phyloP scores from a whole-genome alignment of 768 basidiomycete species.

The Calocybe indica region DNA sequence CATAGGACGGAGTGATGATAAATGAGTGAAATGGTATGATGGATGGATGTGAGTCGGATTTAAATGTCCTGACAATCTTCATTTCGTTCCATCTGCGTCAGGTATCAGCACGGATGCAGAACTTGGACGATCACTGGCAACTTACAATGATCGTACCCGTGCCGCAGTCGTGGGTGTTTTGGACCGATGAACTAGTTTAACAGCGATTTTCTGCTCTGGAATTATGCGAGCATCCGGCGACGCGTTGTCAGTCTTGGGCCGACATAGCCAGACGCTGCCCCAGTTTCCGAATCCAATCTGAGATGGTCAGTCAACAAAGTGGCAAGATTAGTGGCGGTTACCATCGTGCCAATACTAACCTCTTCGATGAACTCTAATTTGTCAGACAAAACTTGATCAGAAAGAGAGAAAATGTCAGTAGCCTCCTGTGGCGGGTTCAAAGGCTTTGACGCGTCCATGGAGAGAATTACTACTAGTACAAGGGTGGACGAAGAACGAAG shows the following conservation, averaged over 20 bases:
- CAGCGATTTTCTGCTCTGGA: slow-evolving; percentile 63
- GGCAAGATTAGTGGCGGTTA: slow-evolving; percentile 2
- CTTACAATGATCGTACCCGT: slow-evolving; percentile 82
- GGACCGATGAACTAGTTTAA: slow-evolving; percentile 91
- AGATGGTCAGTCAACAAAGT: slow-evolving; percentile 8
- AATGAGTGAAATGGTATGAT: slow-evolving; percentile 93
- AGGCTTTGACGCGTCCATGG: slow-evolving; percentile 33
- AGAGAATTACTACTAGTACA: slow-evolving; percentile 50
- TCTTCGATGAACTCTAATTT: slow-evolving; percentile 72
- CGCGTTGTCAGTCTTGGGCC: slow-evolving; percentile 43
- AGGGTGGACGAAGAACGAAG: slow-evolving; percentile 43
- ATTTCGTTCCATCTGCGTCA: slow-evolving; percentile 87
- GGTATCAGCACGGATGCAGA: slow-evolving; percentile 1
- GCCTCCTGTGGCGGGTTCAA: slow-evolving; percentile 25
- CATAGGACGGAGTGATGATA: slow-evolving; percentile 87
- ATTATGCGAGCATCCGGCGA: slow-evolving; percentile 11
- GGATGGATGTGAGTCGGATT: slow-evolving; percentile 82
- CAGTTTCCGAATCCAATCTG: slow-evolving; percentile 91
- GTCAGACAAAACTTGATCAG: slow-evolving; percentile 66
- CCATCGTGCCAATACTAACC: slow-evolving; percentile 28
- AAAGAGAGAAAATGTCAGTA: slow-evolving; percentile 68
- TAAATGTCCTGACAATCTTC: slow-evolving; percentile 88
- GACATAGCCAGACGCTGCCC: slow-evolving; percentile 85
- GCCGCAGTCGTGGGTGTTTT: slow-evolving; percentile 83
- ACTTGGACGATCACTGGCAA: slow-evolving; percentile 6